Evolutionary conservation across 352 stramenopile genomes (phyloP).

Genomic region (Sclerospora graminicola): DNA sequence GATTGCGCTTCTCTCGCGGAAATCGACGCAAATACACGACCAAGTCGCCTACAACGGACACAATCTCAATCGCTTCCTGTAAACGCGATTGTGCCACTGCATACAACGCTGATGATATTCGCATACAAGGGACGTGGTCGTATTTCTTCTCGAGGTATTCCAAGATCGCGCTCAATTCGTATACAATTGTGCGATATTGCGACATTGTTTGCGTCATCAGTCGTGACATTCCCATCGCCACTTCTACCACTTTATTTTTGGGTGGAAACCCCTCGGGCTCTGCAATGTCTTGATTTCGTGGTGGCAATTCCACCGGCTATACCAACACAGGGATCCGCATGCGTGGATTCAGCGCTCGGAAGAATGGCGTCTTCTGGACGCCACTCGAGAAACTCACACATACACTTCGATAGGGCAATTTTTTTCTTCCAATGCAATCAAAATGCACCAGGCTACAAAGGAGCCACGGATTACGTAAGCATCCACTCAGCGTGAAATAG

Average conservation of each 20-base stretch:
- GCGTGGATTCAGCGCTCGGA: constrained; percentile 61
- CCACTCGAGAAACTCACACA: no score
- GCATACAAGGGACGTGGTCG: constrained; percentile 38
- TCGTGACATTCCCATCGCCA: constrained; percentile 24
- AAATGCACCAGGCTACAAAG: constrained; percentile 60
- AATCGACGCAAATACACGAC: no score
- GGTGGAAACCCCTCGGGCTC: no score
- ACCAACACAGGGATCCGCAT: no score
- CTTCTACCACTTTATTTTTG: constrained; percentile 23
- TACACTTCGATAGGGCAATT: no score
- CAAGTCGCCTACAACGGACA: constrained; percentile 76
- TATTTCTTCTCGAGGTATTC: constrained; percentile 74
- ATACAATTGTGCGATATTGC: no score
- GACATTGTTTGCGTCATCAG: no score
- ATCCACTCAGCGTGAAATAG: no score
- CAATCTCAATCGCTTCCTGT: constrained; percentile 76
- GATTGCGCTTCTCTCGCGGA: no score
- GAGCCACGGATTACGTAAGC: not conserved
- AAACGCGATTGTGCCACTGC: constrained; percentile 65
- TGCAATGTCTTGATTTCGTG: not conserved
- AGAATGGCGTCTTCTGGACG: no score
- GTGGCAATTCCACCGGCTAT: constrained; percentile 25
- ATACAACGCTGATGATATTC: no score
- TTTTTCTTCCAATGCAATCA: constrained; percentile 78
- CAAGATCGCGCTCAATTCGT: constrained; percentile 66